Base-by-base conservation (phyloP, 1,284 basidiomycete genomes). In the Peniophora sp. region DNA sequence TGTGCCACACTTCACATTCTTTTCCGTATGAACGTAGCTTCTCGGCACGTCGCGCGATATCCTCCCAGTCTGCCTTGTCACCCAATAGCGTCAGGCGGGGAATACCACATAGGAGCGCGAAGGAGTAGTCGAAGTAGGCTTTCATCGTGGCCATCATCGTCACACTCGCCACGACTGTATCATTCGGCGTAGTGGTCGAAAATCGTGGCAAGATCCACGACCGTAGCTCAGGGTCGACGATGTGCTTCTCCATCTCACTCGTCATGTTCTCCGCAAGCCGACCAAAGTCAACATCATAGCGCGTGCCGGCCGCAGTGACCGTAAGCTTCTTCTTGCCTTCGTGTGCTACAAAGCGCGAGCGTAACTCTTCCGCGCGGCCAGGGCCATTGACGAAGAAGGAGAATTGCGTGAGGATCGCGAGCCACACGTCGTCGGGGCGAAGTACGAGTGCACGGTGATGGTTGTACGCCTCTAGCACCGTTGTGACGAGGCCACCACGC, bases 41-140 rank as follows among this genome's bases (percentile, higher is more conserved):
- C 22, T 68, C 65, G 15, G 70, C 47, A 18, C 68, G 58, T 2
- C 24, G 24, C 20, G 66, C 51, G 15, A 75, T 55, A 6, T 58
- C 47, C 42, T 62, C 52, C 64, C 67, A 74, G 58, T 75, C 73
- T 11, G 55, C 51, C 50, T 64, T 64, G 44, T 61, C 60, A 0
- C 72, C 72, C 48, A 68, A 64, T 15, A 79, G 64, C 3, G 74
- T 79, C 42, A 79, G 69, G 15, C 60, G 64, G 0, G 76, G 75
- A 12, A 78, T 72, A 0, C 76, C 75, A 44, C 75, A 77, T 8
- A 50, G 44, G 3, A 68, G 56, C 1, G 22, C 20, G 24, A 67
- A 59, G 8, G 41, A 57, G 56, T 66, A 72, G 3, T 54, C 37
- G 57, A 76, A 74, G 51, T 70, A 74, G 49, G 62, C 47, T 49